Evolutionary conservation across 2,329 filamentous ascomycete species (phyloP).

Genomic region (Trichoderma citrinoviride): DNA sequence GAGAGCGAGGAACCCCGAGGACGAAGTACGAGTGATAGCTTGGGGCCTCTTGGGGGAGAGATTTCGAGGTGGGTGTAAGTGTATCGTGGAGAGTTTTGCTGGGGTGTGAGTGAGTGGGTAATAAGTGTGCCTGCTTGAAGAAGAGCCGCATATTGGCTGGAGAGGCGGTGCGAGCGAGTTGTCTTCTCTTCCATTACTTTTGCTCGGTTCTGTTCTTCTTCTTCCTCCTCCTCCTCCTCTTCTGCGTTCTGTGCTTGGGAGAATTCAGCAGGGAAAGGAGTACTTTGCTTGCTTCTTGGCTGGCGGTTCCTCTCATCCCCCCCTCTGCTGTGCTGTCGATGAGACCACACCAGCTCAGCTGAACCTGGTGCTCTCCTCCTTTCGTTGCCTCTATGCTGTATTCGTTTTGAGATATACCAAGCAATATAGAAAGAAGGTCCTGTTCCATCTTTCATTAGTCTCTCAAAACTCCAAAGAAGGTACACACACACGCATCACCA

Average conservation of each 20-base stretch:
- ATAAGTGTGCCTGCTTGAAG: neutral
- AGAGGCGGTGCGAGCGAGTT: neutral
- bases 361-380: neutral
- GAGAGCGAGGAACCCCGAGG: too few relatives aligned
- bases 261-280: too few relatives aligned
- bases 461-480: neutral
- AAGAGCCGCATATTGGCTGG: constrained; percentile 7
- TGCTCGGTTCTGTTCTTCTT: neutral
- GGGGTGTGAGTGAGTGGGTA: too few relatives aligned
- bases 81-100: neutral
- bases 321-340: neutral
- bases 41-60: neutral
- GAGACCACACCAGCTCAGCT: neutral
- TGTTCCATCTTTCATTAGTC: neutral
- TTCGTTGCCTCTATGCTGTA: neutral
- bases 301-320: neutral
- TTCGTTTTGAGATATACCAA: neutral
- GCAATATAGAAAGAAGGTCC: too few relatives aligned
- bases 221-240: neutral
- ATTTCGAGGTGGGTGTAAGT: neutral
- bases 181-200: too few relatives aligned
- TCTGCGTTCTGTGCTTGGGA: too few relatives aligned
- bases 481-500: neutral
- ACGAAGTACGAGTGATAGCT: neutral
- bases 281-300: neutral